Percentiles rank a stretch among this genome's conserved stretches.
phyloP scores from a whole-genome alignment of 106 monocot genomes.

The Iris macrosiphon region DNA sequence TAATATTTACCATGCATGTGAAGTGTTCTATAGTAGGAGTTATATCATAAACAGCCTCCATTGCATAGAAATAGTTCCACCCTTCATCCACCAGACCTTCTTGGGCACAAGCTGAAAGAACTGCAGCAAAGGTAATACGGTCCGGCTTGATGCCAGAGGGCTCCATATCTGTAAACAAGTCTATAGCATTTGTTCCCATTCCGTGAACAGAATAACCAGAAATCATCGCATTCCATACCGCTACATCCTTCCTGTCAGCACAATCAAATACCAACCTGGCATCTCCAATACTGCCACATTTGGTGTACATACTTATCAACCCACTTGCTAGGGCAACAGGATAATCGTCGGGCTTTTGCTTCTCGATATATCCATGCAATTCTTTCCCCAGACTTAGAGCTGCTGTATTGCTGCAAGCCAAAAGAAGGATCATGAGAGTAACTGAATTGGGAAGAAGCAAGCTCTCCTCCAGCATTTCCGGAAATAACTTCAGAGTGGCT shows the following conservation, averaged over 20 bases:
- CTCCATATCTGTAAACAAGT: constrained; percentile 41
- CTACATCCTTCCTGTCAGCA: constrained; percentile 33
- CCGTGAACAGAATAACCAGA: constrained; percentile 50
- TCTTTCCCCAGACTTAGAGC: constrained; percentile 40
- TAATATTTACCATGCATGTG: constrained; percentile 60
- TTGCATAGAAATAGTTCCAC: constrained; percentile 26
- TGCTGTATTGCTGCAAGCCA: constrained; percentile 34
- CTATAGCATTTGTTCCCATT: constrained; percentile 29
- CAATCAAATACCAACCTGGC: constrained; percentile 38
- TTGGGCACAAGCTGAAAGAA: constrained; percentile 53
- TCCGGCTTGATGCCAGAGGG: constrained; percentile 29
- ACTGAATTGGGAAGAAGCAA: constrained; percentile 28
- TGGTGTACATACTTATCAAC: constrained; percentile 60
- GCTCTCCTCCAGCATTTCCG: constrained; percentile 30
- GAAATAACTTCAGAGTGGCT: constrained; percentile 34
- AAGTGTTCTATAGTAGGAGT: constrained; percentile 48
- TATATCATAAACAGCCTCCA: constrained; percentile 36
- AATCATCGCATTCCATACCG: constrained; percentile 65
- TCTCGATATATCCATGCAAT: constrained; percentile 46
- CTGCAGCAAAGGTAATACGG: constrained; percentile 40
- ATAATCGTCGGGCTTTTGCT: constrained; percentile 20
- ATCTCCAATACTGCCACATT: constrained; percentile 53
- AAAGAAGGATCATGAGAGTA: constrained; percentile 49
- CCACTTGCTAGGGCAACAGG: constrained; percentile 22
- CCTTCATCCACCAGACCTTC: constrained; percentile 40